These are phyloP conservation scores for Raphanus sativus DNA, from an alignment of 345 rosid species.

Conservation along the genomic window DNA sequence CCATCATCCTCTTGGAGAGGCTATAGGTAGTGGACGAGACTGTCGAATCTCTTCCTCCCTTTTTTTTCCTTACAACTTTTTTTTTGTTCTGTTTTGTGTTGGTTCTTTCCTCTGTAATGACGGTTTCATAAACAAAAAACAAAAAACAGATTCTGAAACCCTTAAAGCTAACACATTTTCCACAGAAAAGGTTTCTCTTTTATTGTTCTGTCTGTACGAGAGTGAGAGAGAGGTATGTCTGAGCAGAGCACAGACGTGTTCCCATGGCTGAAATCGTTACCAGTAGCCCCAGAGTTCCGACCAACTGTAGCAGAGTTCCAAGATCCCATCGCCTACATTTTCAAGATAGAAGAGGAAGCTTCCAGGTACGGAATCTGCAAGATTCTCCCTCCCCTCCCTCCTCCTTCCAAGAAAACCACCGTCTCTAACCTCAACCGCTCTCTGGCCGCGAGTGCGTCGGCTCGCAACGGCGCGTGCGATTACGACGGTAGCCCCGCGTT, in stretches of 20 bases:
- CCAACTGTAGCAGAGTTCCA: conserved; percentile 87
- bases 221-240: no score
- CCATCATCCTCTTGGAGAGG: not conserved
- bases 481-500: conserved; percentile 70
- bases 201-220: not conserved
- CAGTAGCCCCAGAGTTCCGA: conserved; percentile 88
- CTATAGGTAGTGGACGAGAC: not conserved
- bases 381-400: conserved; percentile 81
- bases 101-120: conserved; percentile 34
- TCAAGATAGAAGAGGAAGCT: conserved; percentile 92
- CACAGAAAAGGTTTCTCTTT: not conserved
- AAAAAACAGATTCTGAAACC: conserved; percentile 11
- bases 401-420: conserved; percentile 67
- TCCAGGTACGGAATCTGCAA: conserved; percentile 93
- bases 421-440: conserved; percentile 75
- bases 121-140: conserved; percentile 10
- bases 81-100: conserved; percentile 9
- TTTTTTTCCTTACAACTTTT: not conserved
- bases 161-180: conserved; percentile 3
- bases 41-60: conserved; percentile 37
- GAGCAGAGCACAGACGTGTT: conserved; percentile 63
- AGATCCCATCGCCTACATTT: conserved; percentile 99
- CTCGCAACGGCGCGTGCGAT: conserved; percentile 35
- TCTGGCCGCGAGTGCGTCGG: conserved; percentile 42
- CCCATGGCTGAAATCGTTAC: conserved; percentile 86